phyloP scores from a whole-genome alignment of 495 filamentous ascomycete species.

The Penicillium alfredii region DNA sequence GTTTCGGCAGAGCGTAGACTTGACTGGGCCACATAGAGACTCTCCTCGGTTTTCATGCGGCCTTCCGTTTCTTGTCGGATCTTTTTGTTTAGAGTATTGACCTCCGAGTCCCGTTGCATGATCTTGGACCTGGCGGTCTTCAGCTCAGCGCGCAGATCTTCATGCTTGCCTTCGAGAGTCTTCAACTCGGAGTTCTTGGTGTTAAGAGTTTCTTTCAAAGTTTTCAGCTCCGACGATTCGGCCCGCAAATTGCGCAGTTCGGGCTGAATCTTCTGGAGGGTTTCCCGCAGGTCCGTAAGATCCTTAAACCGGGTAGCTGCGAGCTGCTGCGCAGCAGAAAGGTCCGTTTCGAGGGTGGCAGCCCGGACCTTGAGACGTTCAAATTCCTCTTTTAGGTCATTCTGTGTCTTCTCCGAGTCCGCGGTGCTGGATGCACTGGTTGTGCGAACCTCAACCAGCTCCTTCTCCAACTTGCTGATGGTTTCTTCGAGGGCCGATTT shows the following conservation, averaged over 20 bases:
- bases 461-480: slow-evolving; percentile 58
- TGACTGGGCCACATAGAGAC: slow-evolving; percentile 59
- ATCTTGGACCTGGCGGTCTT: slow-evolving; percentile 60
- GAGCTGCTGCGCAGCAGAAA: slow-evolving; percentile 78
- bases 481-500: slow-evolving; percentile 57
- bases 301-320: slow-evolving; percentile 85
- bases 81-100: slow-evolving; percentile 68
- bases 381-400: slow-evolving; percentile 61
- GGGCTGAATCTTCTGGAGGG: slow-evolving; percentile 77
- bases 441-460: slow-evolving; percentile 52
- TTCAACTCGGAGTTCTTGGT: slow-evolving; percentile 64
- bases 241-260: slow-evolving; percentile 70
- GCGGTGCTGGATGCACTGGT: slow-evolving; percentile 43
- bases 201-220: slow-evolving; percentile 63
- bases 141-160: slow-evolving; percentile 71
- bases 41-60: slow-evolving; percentile 70
- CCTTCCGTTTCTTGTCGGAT: slow-evolving; percentile 66
- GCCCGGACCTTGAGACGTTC: slow-evolving; percentile 68
- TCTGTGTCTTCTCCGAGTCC: slow-evolving; percentile 50
- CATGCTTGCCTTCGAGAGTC: slow-evolving; percentile 69
- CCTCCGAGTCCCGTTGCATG: slow-evolving; percentile 67
- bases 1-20: slow-evolving; percentile 69
- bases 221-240: slow-evolving; percentile 68
- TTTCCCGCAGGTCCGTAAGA: slow-evolving; percentile 67
- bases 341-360: slow-evolving; percentile 68